Percentiles rank a stretch among this genome's conserved stretches.
These are phyloP conservation scores for Phellopilus nigrolimitatus DNA, from an alignment of 1,284 basidiomycete species.

Conservation along the genomic window DNA sequence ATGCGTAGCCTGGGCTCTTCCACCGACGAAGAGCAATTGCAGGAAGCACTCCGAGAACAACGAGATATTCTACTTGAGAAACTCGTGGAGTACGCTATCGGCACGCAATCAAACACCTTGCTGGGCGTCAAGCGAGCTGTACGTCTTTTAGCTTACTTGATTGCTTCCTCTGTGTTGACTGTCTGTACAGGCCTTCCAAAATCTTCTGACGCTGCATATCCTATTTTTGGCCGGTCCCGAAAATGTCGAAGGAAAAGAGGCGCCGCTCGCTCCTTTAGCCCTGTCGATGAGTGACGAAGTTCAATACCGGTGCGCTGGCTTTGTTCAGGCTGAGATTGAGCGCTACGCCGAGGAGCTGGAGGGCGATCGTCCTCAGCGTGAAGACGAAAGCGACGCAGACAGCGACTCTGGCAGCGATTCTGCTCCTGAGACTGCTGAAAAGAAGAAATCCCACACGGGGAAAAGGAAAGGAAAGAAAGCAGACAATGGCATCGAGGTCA, in stretches of 20 bases:
- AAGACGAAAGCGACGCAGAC: conserved; percentile 33
- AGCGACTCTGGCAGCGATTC: conserved; percentile 29
- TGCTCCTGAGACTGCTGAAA: conserved; percentile 24
- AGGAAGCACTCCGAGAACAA: conserved; percentile 51
- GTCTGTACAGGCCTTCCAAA: conserved; percentile 74
- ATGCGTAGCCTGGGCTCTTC: conserved; percentile 43
- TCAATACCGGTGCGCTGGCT: conserved; percentile 84
- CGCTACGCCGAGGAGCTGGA: conserved; percentile 68
- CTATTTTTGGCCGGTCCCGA: conserved; percentile 57
- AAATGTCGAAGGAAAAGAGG: conserved; percentile 31
- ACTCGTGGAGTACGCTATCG: conserved; percentile 77
- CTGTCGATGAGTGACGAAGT: conserved; percentile 74
- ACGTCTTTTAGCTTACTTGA: conserved; percentile 29
- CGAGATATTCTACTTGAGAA: conserved; percentile 70
- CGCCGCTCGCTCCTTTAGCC: conserved; percentile 48
- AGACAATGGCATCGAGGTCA: conserved; percentile 21
- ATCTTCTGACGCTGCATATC: conserved; percentile 77
- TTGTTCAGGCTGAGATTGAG: conserved; percentile 85
- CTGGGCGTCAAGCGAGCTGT: conserved; percentile 80
- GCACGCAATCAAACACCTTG: conserved; percentile 76
- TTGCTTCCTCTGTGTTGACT: no score
- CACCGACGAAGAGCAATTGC: conserved; percentile 51
- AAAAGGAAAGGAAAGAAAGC: conserved; percentile 31
- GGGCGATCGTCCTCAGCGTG: conserved; percentile 29
- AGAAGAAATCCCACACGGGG: conserved; percentile 28